Percentiles rank a stretch among this genome's conserved stretches.
Evolutionary conservation across 164 flowering plant genomes (phyloP).

Genomic region (Brasenia schreberi): DNA sequence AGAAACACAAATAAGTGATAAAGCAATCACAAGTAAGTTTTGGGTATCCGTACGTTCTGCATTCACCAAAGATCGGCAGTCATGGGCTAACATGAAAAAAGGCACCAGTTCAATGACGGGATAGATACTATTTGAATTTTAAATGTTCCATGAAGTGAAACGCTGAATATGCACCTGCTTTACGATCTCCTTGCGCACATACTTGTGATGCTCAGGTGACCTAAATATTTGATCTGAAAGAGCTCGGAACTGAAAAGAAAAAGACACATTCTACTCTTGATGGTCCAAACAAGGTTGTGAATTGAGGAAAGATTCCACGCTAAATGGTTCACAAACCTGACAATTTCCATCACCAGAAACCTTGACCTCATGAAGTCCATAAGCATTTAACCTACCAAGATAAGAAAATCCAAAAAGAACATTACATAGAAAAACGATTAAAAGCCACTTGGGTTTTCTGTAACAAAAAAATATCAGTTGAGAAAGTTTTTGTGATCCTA

Average conservation of each 20-base stretch:
- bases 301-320: neutral
- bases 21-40: too few species aligned
- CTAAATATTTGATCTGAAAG: slow-evolving; percentile 80
- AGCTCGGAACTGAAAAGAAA: slow-evolving; percentile 71
- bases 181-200: slow-evolving; percentile 71
- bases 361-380: slow-evolving; percentile 74
- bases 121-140: too few species aligned
- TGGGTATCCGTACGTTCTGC: neutral
- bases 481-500: too few species aligned
- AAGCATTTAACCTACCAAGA: slow-evolving; percentile 40
- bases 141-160: neutral
- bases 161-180: slow-evolving; percentile 44
- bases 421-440: too few species aligned
- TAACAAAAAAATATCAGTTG: neutral
- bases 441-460: neutral
- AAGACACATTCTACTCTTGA: neutral
- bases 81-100: neutral
- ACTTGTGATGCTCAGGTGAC: slow-evolving; percentile 83
- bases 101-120: neutral
- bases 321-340: slow-evolving; percentile 35
- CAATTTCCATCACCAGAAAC: slow-evolving; percentile 95
- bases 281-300: neutral
- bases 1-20: too few species aligned
- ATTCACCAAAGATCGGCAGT: neutral
- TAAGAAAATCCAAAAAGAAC: neutral